Conservation (phyloP, 1,284 basidiomycete genomes). For the Filobasidium uniguttulatum region DNA sequence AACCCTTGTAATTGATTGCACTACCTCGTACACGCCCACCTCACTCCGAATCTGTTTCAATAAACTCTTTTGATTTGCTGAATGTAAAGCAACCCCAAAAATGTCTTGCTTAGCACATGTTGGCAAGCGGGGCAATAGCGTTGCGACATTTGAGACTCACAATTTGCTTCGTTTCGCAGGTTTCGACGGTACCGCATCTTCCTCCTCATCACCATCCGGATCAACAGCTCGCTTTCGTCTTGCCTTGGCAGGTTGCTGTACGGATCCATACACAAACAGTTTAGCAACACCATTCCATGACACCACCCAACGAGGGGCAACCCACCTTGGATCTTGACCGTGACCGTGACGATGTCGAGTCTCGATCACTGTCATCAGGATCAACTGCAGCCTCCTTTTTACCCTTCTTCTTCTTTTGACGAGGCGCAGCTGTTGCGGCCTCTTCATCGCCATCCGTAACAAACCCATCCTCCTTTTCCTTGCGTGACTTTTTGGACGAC, state of each 20-base stretch:
- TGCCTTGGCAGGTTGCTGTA: slow-evolving; percentile 17
- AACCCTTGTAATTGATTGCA: no score
- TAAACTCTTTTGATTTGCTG: slow-evolving; percentile 34
- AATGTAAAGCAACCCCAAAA: not conserved
- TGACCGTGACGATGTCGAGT: slow-evolving; percentile 12
- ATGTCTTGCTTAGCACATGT: slow-evolving; percentile 1
- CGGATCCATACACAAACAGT: not conserved
- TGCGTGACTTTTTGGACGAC: slow-evolving; percentile 2
- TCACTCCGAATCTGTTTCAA: slow-evolving; percentile 16
- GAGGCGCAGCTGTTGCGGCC: slow-evolving; percentile 19
- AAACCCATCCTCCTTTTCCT: slow-evolving; percentile 12
- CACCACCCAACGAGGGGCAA: not conserved
- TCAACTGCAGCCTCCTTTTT: slow-evolving; percentile 20
- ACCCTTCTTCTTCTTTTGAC: slow-evolving; percentile 21
- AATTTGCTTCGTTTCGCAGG: slow-evolving; percentile 21
- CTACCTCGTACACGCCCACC: no score
- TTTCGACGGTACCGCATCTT: slow-evolving; percentile 17
- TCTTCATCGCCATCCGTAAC: slow-evolving; percentile 21
- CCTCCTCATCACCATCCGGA: slow-evolving; percentile 26
- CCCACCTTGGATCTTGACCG: slow-evolving; percentile 18
- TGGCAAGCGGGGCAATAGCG: no score
- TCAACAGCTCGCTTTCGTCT: slow-evolving; percentile 19
- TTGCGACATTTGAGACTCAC: not conserved
- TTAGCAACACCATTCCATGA: not conserved
- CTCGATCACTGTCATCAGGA: slow-evolving; percentile 16